phyloP scores from a whole-genome alignment of 2,329 filamentous ascomycete genomes.

The Truncatella angustata region DNA sequence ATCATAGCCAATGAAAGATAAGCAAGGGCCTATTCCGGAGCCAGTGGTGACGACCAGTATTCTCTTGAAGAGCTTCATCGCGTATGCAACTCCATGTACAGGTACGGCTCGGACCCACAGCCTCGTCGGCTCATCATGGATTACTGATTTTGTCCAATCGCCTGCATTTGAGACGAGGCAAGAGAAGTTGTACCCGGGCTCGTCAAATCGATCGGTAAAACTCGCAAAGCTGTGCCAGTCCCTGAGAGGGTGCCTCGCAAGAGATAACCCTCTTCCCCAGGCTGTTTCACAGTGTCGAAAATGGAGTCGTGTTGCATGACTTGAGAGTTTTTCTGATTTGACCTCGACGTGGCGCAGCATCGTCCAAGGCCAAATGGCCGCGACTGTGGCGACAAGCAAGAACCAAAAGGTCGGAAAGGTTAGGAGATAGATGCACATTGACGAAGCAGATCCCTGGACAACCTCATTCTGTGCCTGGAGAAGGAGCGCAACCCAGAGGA shows the following conservation, averaged over 20 bases:
- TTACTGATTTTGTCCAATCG: slow-evolving; percentile 71
- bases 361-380: slow-evolving; percentile 72
- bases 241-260: slow-evolving; percentile 61
- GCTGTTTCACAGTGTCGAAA: slow-evolving; percentile 63
- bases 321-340: slow-evolving; percentile 64
- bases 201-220: slow-evolving; percentile 55
- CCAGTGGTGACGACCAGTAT: slow-evolving; percentile 70
- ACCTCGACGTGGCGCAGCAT: slow-evolving; percentile 67
- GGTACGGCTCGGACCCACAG: slow-evolving; percentile 70
- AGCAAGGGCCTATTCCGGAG: slow-evolving; percentile 69
- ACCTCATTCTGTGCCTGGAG: not conserved
- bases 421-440: slow-evolving; percentile 23
- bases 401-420: slow-evolving; percentile 62
- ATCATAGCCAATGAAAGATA: slow-evolving; percentile 58
- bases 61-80: slow-evolving; percentile 63
- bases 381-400: slow-evolving; percentile 60
- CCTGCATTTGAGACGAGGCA: slow-evolving; percentile 71
- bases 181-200: slow-evolving; percentile 51
- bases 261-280: slow-evolving; percentile 55
- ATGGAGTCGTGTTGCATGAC: slow-evolving; percentile 70
- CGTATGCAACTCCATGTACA: slow-evolving; percentile 65
- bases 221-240: slow-evolving; percentile 80
- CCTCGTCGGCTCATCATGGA: slow-evolving; percentile 56
- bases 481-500: not conserved
- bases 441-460: not conserved